Evolutionary conservation across 2,329 filamentous ascomycete genomes (phyloP).

Genomic region (Penicillium sumatraense): DNA sequence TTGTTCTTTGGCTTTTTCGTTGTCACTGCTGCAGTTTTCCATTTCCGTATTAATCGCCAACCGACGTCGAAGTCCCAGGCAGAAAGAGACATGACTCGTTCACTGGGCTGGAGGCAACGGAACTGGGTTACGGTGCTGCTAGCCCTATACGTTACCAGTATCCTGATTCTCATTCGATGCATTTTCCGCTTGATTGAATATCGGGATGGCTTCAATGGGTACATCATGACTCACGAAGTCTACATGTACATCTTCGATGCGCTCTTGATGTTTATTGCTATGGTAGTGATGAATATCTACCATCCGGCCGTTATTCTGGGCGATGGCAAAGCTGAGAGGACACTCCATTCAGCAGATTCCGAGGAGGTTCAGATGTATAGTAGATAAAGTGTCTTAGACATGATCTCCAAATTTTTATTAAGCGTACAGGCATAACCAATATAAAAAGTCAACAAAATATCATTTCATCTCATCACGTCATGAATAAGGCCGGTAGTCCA

Average conservation of each 20-base stretch:
- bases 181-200: conserved; percentile 37
- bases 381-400: neutral
- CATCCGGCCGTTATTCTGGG: conserved; percentile 26
- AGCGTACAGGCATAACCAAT: neutral
- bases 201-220: conserved; percentile 30
- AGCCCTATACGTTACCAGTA: conserved; percentile 23
- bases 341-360: neutral
- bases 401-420: conserved; percentile 8
- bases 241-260: conserved; percentile 36
- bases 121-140: conserved; percentile 25
- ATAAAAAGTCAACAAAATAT: neutral
- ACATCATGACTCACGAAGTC: conserved; percentile 32
- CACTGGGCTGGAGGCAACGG: conserved; percentile 21
- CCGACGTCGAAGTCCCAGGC: conserved; percentile 17
- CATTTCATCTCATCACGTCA: conserved; percentile 20
- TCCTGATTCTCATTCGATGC: conserved; percentile 31
- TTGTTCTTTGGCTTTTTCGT: conserved; percentile 63
- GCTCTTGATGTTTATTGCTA: conserved; percentile 31
- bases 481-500: conserved; percentile 20
- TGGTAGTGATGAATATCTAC: conserved; percentile 28
- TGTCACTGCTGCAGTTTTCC: conserved; percentile 55
- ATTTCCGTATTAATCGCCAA: conserved; percentile 45
- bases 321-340: conserved; percentile 17
- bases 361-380: conserved; percentile 14
- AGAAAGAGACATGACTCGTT: conserved; percentile 9